A percentile compares a stretch with the other conserved stretches of the same genome.
These are phyloP conservation scores for Colletotrichum sp. DNA, from an alignment of 2,329 filamentous ascomycete species.

Conservation along the genomic window DNA sequence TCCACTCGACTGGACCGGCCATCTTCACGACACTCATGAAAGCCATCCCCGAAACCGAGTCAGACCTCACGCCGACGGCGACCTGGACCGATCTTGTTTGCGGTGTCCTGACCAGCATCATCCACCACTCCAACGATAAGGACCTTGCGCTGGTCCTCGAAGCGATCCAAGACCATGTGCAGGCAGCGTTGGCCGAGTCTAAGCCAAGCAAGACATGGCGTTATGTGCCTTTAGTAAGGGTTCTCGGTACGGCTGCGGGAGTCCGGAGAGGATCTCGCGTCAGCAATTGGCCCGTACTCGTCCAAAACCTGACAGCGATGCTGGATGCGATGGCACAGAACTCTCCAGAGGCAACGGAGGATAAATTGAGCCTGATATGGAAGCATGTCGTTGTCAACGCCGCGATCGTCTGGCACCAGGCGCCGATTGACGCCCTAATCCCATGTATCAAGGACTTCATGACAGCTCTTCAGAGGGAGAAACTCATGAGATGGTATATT, in stretches of 20 bases:
- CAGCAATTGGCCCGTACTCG: slow-evolving; percentile 70
- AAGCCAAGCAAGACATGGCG: slow-evolving; percentile 39
- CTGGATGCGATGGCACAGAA: slow-evolving; percentile 53
- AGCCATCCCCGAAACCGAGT: slow-evolving; percentile 56
- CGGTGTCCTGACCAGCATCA: slow-evolving; percentile 79
- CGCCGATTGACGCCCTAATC: slow-evolving; percentile 80
- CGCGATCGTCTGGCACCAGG: slow-evolving; percentile 74
- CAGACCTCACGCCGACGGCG: slow-evolving; percentile 48
- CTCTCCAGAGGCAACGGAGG: slow-evolving; percentile 36
- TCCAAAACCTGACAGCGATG: slow-evolving; percentile 60
- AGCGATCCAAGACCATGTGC: slow-evolving; percentile 59
- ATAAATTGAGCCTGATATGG: slow-evolving; percentile 56
- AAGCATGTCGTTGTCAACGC: slow-evolving; percentile 60
- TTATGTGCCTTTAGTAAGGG: slow-evolving; percentile 54
- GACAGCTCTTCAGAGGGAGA: slow-evolving; percentile 67
- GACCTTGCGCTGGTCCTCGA: slow-evolving; percentile 75
- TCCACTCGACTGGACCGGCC: slow-evolving; percentile 65
- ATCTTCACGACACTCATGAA: slow-evolving; percentile 58
- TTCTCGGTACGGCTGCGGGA: slow-evolving; percentile 74
- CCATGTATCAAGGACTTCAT: slow-evolving; percentile 71
- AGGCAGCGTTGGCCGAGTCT: slow-evolving; percentile 41
- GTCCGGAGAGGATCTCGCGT: slow-evolving; percentile 84
- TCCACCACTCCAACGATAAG: slow-evolving; percentile 80
- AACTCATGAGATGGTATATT: slow-evolving; percentile 76
- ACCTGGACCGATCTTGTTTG: slow-evolving; percentile 71